Base-by-base conservation (phyloP, 371 early-diverging fungal species). In the Coemansia sp. region DNA sequence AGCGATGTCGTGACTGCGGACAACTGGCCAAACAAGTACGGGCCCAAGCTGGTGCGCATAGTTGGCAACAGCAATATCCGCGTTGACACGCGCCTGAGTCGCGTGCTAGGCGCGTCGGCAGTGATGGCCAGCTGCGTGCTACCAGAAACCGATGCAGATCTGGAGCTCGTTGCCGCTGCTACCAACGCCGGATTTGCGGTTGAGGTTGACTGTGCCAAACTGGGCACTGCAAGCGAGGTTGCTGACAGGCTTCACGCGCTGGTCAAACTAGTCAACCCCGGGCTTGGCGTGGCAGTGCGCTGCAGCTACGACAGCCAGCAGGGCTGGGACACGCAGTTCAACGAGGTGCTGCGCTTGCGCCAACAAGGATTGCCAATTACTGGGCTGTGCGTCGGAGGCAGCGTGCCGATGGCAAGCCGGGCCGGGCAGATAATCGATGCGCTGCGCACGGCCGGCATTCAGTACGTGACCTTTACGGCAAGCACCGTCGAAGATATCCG, bases 311-410 rank as follows among this genome's bases (percentile, higher is more conserved):
- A 94, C 62, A 94, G 95, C 78, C 91, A 90, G 31, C 86, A 90
- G 63, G 93, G 92, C 63, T 97, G 97, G 97, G 88, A 90, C 7
- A 94, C 94, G 90, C 96, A 95, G 78, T 92, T 91, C 70, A 94
- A 96, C 40, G 77, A 88, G 42, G 84, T 91, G 31, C 86, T 89
- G 77, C 84, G 86, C 48, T 86, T 95, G 89, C 88, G 96, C 63
- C 78, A 81, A 20, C 91, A 93, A 72, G 95, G 95, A 41, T 79
- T 93, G 50, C 96, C 97, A 11, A 91, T 97, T 85, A 85, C 87
- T 56, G 94, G 94, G 67, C 82, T 95, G 64, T 90, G 91, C 70
- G 85, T 94, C 59, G 95, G 94, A 59, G 97, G 95, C 42, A 95
- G 95, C 77, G 94, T 95, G 41, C 97, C 97, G 8, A 88, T 90